Evolutionary conservation across 106 monocot species (phyloP).

Genomic region (Acorus gramineus): DNA sequence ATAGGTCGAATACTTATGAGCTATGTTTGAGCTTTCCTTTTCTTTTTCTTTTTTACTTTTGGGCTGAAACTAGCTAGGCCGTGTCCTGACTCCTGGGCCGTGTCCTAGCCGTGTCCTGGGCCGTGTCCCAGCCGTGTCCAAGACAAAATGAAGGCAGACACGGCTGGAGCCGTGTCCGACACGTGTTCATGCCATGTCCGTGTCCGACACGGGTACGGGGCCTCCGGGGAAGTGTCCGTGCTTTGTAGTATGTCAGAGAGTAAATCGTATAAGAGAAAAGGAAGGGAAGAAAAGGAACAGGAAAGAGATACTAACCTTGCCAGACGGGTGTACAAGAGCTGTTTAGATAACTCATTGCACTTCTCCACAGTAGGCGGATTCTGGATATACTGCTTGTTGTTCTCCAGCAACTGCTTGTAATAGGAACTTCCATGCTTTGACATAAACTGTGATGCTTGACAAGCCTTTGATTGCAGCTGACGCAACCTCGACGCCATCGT

Average conservation of each 20-base stretch:
- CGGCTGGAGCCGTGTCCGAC: too few relatives aligned
- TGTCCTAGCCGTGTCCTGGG: too few relatives aligned
- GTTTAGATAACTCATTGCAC: slow-evolving; percentile 77
- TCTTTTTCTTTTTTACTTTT: too few relatives aligned
- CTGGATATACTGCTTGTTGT: slow-evolving; percentile 61
- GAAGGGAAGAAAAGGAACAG: not conserved
- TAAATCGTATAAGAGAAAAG: not conserved
- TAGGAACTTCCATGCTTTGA: slow-evolving; percentile 53
- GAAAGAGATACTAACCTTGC: slow-evolving; percentile 39
- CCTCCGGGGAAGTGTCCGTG: too few relatives aligned
- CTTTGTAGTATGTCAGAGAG: slow-evolving; percentile 59
- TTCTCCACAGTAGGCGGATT: slow-evolving; percentile 64
- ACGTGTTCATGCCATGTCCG: too few relatives aligned
- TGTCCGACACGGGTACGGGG: too few relatives aligned
- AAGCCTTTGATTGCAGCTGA: slow-evolving; percentile 47
- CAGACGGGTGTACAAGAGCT: slow-evolving; percentile 82
- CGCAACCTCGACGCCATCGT: slow-evolving; percentile 52
- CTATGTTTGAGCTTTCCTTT: too few relatives aligned
- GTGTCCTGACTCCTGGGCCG: too few relatives aligned
- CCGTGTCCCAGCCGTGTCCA: too few relatives aligned
- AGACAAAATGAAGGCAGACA: too few relatives aligned
- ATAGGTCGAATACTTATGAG: too few relatives aligned
- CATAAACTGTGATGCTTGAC: slow-evolving; percentile 46
- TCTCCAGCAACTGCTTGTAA: slow-evolving; percentile 65
- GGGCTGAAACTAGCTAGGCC: too few relatives aligned